Evolutionary conservation across 441 rosid species (phyloP).

Genomic region (Pelargonium citronellum): DNA sequence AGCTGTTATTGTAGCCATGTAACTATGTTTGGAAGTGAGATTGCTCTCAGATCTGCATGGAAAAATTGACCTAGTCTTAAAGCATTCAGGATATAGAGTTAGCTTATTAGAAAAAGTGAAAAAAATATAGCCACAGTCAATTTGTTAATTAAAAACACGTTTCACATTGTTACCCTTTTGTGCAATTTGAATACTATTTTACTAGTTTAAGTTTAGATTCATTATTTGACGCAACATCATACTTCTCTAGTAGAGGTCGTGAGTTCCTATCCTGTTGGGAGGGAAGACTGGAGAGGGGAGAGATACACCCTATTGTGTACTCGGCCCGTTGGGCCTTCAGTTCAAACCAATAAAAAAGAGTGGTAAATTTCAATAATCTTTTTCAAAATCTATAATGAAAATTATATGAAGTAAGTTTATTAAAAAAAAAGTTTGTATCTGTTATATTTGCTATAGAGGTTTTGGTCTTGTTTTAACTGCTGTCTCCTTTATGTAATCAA

Average conservation of each 20-base stretch:
- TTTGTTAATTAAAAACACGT: background rate
- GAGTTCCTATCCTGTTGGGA: too few species aligned
- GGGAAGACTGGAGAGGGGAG: too few species aligned
- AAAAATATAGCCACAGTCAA: background rate
- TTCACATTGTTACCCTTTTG: background rate
- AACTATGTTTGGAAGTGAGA: background rate
- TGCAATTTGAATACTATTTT: background rate
- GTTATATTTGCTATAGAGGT: background rate
- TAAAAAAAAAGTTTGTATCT: background rate
- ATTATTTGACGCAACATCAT: background rate
- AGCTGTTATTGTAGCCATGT: background rate
- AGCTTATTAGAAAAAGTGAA: background rate
- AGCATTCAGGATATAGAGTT: background rate
- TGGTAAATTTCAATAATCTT: too few species aligned
- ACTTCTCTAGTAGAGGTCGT: too few species aligned
- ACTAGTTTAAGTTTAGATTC: background rate
- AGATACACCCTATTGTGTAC: too few species aligned
- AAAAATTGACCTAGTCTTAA: background rate
- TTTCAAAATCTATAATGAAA: too few species aligned
- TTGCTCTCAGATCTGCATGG: background rate
- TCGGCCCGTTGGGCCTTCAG: too few species aligned
- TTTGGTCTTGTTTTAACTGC: background rate
- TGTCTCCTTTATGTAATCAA: conserved; percentile 13
- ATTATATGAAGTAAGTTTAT: too few species aligned
- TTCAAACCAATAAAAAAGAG: too few species aligned